Conservation (phyloP, 78 protist genomes). For the Dictyostelium firmibasis region DNA sequence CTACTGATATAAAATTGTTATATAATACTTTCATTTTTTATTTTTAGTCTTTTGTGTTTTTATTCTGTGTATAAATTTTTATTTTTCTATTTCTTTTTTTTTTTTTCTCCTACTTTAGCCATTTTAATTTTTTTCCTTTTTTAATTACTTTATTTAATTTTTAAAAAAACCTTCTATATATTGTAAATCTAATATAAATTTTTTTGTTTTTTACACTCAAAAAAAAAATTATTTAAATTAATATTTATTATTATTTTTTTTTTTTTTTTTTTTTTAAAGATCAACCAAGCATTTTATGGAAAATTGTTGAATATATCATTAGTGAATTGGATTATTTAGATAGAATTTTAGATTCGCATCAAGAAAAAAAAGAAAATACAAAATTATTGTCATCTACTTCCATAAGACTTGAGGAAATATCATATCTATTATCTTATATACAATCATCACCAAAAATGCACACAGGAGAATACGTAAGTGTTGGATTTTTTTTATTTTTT, state of each 20-base stretch:
- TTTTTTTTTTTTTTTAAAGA: not conserved
- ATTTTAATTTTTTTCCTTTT: too few relatives aligned
- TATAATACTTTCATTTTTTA: not conserved
- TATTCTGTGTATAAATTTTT: too few relatives aligned
- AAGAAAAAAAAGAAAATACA: slow-evolving; percentile 34
- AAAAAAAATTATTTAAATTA: too few relatives aligned
- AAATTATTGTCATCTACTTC: slow-evolving; percentile 12
- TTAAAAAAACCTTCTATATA: not conserved
- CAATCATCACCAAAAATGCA: slow-evolving; percentile 28
- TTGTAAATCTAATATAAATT: too few relatives aligned
- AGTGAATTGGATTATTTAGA: slow-evolving; percentile 46
- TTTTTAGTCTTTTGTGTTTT: too few relatives aligned
- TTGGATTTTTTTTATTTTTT: not conserved
- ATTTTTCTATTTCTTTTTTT: too few relatives aligned
- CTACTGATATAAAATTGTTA: too few relatives aligned
- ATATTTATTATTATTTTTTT: too few relatives aligned
- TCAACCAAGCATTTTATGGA: slow-evolving; percentile 67
- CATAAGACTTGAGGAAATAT: slow-evolving; percentile 42
- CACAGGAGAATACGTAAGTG: slow-evolving; percentile 59
- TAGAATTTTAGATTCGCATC: not conserved
- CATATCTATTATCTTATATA: slow-evolving; percentile 16
- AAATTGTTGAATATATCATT: slow-evolving; percentile 50
- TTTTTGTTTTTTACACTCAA: not conserved
- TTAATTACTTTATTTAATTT: too few relatives aligned
- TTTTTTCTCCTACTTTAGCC: too few relatives aligned